Percentiles rank a stretch among this genome's conserved stretches.
These are phyloP conservation scores for Withania somnifera DNA, from an alignment of 305 asterid species.

Conservation along the genomic window DNA sequence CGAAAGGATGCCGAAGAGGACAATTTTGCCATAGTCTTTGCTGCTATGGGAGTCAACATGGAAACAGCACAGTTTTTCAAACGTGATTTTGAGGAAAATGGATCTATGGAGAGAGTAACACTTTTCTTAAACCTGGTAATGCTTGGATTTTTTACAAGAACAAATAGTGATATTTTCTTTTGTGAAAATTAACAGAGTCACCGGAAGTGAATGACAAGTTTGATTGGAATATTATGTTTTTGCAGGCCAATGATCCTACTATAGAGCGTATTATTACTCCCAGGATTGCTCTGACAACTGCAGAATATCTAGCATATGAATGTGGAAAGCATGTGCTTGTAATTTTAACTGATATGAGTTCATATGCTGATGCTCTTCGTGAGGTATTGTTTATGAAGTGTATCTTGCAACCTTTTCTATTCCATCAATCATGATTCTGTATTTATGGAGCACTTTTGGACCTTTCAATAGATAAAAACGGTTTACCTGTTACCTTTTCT, in stretches of 20 bases:
- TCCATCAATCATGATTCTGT: neutral
- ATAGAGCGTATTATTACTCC: conserved; percentile 94
- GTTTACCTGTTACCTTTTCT: neutral
- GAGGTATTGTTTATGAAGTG: conserved; percentile 46
- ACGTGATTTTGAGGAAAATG: conserved; percentile 98
- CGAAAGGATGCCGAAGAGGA: conserved; percentile 76
- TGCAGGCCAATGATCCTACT: conserved; percentile 94
- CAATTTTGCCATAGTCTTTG: conserved; percentile 94
- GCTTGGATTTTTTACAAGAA: neutral
- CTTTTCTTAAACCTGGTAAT: conserved; percentile 84
- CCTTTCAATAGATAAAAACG: neutral
- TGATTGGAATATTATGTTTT: conserved; percentile 2
- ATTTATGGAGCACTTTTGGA: neutral
- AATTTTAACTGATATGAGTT: conserved; percentile 96
- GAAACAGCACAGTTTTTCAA: conserved; percentile 94
- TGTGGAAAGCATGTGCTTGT: conserved; percentile 98
- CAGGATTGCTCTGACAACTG: conserved; percentile 93
- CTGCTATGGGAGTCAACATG: conserved; percentile 99
- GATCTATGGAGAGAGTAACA: conserved; percentile 97
- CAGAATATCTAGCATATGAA: conserved; percentile 89
- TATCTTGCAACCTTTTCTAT: neutral
- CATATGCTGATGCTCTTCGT: conserved; percentile 98
- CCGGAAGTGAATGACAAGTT: neutral
- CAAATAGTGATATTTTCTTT: neutral
- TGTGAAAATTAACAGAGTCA: neutral